phyloP scores from a whole-genome alignment of 2,329 filamentous ascomycete genomes.

The Xylaria hypoxylon region DNA sequence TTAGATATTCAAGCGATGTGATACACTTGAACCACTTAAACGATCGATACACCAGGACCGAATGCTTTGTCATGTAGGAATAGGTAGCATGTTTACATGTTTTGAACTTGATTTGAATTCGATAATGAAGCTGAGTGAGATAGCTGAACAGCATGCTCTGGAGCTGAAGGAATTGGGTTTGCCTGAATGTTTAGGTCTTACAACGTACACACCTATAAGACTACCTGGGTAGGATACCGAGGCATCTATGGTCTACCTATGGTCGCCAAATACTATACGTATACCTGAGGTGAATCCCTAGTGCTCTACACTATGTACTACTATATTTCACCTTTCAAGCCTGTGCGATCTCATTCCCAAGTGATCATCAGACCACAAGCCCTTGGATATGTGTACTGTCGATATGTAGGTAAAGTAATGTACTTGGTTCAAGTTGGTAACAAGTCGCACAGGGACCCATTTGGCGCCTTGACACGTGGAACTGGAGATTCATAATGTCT shows the following conservation, averaged over 20 bases:
- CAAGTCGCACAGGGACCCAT: conserved; percentile 8
- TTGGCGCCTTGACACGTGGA: conserved; percentile 35
- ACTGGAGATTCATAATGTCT: conserved; percentile 21
- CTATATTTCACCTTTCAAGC: not conserved
- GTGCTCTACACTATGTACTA: no score
- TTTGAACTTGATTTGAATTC: conserved; percentile 7
- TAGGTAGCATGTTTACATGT: not conserved
- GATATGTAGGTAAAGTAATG: conserved; percentile 10
- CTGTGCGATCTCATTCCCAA: not conserved
- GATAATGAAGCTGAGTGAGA: conserved; percentile 24
- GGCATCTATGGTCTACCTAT: no score
- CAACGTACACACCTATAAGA: not conserved
- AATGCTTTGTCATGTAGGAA: no score
- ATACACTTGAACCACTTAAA: not conserved
- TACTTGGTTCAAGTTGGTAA: not conserved
- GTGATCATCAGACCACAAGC: conserved; percentile 11
- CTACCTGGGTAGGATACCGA: no score
- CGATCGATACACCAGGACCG: not conserved
- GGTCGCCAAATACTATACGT: no score
- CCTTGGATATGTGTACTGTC: not conserved
- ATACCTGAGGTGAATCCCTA: no score
- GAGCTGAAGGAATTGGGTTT: conserved; percentile 14
- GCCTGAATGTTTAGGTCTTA: conserved; percentile 1
- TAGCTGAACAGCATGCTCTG: conserved; percentile 18
- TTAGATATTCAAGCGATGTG: no score